Conservation (phyloP, 805 yeast genomes). For the Kockiozyma suomiensis region DNA sequence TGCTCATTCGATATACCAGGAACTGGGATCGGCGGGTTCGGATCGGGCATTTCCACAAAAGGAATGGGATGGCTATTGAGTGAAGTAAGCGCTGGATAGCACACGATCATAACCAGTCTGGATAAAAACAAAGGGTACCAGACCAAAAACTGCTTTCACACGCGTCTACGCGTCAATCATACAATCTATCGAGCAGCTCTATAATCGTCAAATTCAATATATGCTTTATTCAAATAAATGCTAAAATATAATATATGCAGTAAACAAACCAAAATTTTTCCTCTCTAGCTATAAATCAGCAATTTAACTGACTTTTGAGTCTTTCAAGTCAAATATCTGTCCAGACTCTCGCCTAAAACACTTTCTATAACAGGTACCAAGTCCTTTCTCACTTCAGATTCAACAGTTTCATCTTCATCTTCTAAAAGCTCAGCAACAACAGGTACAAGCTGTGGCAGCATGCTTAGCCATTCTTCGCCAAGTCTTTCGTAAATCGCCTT, state of each 20-base stretch:
- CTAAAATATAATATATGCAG: not conserved
- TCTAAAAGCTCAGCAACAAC: conserved; percentile 92
- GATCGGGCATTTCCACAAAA: too few relatives aligned
- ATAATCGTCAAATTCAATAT: not conserved
- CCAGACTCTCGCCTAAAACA: conserved; percentile 93
- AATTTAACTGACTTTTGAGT: not conserved
- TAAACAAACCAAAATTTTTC: not conserved
- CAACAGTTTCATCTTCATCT: conserved; percentile 93
- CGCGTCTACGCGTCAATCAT: too few relatives aligned
- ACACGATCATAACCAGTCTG: too few relatives aligned
- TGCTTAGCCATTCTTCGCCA: conserved; percentile 91
- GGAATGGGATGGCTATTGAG: too few relatives aligned
- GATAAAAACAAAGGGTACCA: not conserved
- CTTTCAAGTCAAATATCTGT: conserved; percentile 45
- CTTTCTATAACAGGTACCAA: conserved; percentile 88
- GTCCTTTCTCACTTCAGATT: conserved; percentile 85
- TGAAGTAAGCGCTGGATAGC: too few relatives aligned
- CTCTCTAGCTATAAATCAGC: not conserved
- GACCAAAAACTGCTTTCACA: too few relatives aligned
- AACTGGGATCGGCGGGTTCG: not conserved
- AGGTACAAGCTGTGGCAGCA: conserved; percentile 93
- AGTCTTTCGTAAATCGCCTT: conserved; percentile 83
- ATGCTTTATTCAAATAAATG: not conserved
- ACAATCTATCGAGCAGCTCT: too few relatives aligned
- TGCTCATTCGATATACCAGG: not conserved